Conservation (phyloP, 2,329 filamentous ascomycete species). For the Fusarium agapanthi region DNA sequence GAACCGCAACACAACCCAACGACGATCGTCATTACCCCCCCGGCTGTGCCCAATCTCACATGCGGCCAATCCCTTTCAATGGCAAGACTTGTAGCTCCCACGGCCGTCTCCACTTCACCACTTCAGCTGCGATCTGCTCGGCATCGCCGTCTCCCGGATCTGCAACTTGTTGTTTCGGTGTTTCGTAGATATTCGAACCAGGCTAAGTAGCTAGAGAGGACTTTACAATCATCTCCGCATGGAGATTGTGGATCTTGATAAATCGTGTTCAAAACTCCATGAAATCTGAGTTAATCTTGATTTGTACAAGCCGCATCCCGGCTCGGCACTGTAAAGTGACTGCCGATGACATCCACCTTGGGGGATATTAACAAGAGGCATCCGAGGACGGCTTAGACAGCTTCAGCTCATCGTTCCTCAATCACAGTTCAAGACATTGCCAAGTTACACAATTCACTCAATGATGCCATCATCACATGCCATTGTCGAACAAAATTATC, state of each 20-base stretch:
- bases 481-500: conserved; percentile 3
- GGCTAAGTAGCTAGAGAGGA: neutral
- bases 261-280: neutral
- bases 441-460: neutral
- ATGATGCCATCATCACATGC: conserved; percentile 13
- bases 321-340: conserved; percentile 15
- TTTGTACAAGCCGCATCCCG: conserved; percentile 2
- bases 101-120: conserved; percentile 3
- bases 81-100: neutral
- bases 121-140: conserved; percentile 26
- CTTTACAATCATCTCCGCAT: conserved; percentile 9
- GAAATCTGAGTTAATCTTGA: conserved; percentile 10
- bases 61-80: conserved; percentile 2
- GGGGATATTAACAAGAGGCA: neutral
- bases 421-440: neutral
- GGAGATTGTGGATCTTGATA: conserved; percentile 10
- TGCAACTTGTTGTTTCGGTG: conserved; percentile 22
- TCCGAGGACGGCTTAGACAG: neutral
- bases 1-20: conserved; percentile 14
- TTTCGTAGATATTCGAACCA: neutral
- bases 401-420: neutral
- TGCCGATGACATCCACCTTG: neutral
- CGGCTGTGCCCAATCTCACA: conserved; percentile 10
- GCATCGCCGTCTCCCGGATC: conserved; percentile 31
- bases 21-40: conserved; percentile 29